Evolutionary conservation across 768 basidiomycete species (phyloP).

Genomic region (Gymnopilus junonius): DNA sequence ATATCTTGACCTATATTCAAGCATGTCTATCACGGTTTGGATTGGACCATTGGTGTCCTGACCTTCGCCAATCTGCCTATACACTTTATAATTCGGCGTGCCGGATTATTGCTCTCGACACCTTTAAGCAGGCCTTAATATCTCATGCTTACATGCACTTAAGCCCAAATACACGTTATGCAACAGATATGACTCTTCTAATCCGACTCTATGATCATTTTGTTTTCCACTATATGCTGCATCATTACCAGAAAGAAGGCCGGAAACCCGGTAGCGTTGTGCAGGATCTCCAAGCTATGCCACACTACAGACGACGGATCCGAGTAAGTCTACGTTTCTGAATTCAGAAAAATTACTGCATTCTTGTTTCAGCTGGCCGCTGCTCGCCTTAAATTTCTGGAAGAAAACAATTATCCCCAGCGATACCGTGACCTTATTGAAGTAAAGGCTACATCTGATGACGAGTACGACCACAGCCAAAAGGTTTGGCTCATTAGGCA

Average conservation of each 20-base stretch:
- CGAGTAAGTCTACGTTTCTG: not conserved
- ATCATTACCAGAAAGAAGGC: not conserved
- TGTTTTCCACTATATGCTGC: not conserved
- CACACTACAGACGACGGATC: not conserved
- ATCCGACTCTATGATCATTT: conserved; percentile 11
- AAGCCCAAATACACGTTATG: not conserved
- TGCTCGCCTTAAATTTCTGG: conserved; percentile 4
- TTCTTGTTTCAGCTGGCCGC: conserved; percentile 2
- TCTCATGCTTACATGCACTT: not conserved
- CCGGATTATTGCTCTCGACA: conserved; percentile 15
- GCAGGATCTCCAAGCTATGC: not conserved
- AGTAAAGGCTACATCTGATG: conserved; percentile 16
- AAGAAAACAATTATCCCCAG: conserved; percentile 7
- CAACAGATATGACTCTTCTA: not conserved
- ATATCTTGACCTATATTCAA: conserved; percentile 16
- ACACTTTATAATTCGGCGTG: conserved; percentile 20
- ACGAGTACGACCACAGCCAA: conserved; percentile 4
- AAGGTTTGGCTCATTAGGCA: conserved; percentile 5
- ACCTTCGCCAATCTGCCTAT: conserved; percentile 14
- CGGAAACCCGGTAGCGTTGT: conserved; percentile 1
- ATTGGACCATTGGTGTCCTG: conserved; percentile 13
- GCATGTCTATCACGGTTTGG: conserved; percentile 7
- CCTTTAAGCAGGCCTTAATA: conserved; percentile 11
- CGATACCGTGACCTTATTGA: conserved; percentile 8
- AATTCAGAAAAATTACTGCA: not conserved